These are phyloP conservation scores for Phytophthora syringae DNA, from an alignment of 352 stramenopile species.

Conservation along the genomic window DNA sequence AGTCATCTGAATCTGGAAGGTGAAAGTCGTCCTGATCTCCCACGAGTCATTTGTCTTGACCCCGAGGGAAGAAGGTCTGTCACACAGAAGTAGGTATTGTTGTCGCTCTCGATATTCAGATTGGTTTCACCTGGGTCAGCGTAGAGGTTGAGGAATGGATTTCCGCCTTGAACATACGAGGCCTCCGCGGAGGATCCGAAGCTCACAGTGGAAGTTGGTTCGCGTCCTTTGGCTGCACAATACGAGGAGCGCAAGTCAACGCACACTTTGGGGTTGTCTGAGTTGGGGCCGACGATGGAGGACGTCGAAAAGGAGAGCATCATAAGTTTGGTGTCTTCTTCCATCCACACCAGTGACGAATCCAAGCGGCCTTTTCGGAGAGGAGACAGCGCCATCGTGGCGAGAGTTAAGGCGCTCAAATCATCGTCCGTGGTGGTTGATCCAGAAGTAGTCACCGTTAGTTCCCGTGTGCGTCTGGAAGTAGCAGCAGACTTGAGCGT, in stretches of 20 bases:
- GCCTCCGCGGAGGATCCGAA: constrained; percentile 48
- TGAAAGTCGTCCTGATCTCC: constrained; percentile 74
- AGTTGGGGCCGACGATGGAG: constrained; percentile 68
- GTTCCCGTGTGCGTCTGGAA: constrained; percentile 49
- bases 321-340: constrained; percentile 64
- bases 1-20: constrained; percentile 77
- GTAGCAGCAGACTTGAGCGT: constrained; percentile 41
- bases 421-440: constrained; percentile 32
- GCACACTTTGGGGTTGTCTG: constrained; percentile 71
- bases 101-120: constrained; percentile 56
- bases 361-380: constrained; percentile 54
- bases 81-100: constrained; percentile 81
- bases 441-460: constrained; percentile 43
- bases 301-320: constrained; percentile 84
- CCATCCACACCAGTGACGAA: constrained; percentile 81
- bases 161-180: constrained; percentile 76
- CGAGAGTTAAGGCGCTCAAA: constrained; percentile 60
- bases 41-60: constrained; percentile 62
- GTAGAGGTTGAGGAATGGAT: constrained; percentile 81
- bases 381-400: constrained; percentile 60
- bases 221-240: constrained; percentile 57
- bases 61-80: constrained; percentile 70
- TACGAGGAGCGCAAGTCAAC: constrained; percentile 62
- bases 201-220: constrained; percentile 53
- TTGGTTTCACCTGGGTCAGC: constrained; percentile 56